A percentile compares a stretch with the other conserved stretches of the same genome.
phyloP scores from a whole-genome alignment of 805 yeast genomes.

The Lipomyces lipofer region DNA sequence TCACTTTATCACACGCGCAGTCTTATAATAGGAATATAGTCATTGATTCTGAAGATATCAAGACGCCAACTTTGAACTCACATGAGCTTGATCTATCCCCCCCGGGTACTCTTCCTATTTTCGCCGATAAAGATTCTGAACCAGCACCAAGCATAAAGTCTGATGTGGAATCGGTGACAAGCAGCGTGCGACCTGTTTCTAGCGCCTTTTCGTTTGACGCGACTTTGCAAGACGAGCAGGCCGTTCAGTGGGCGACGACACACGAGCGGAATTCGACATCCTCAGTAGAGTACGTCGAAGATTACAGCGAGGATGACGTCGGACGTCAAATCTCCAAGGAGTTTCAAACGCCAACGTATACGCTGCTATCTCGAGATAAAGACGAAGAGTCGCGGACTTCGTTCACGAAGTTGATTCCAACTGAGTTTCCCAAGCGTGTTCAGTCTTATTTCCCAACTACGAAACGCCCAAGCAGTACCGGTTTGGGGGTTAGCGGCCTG shows the following conservation, averaged over 20 bases:
- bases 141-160: too few relatives aligned
- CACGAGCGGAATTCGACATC: conserved; percentile 15
- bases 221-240: conserved; percentile 15
- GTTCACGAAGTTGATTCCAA: background rate
- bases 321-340: background rate
- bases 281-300: conserved; percentile 25
- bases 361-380: conserved; percentile 1
- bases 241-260: conserved; percentile 15
- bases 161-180: too few relatives aligned
- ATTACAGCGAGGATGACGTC: conserved; percentile 13
- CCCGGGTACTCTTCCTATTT: too few relatives aligned
- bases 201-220: conserved; percentile 16
- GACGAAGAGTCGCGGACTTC: background rate
- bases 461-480: background rate
- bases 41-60: background rate
- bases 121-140: too few relatives aligned
- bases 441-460: conserved; percentile 22
- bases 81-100: too few relatives aligned
- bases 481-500: conserved; percentile 19
- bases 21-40: background rate
- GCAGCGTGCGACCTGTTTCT: conserved; percentile 11
- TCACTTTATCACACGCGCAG: too few relatives aligned
- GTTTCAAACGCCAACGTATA: conserved; percentile 9
- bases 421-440: conserved; percentile 22
- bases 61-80: too few relatives aligned